Base-by-base conservation (phyloP, 495 filamentous ascomycete species). In the Annulohypoxylon nitens region DNA sequence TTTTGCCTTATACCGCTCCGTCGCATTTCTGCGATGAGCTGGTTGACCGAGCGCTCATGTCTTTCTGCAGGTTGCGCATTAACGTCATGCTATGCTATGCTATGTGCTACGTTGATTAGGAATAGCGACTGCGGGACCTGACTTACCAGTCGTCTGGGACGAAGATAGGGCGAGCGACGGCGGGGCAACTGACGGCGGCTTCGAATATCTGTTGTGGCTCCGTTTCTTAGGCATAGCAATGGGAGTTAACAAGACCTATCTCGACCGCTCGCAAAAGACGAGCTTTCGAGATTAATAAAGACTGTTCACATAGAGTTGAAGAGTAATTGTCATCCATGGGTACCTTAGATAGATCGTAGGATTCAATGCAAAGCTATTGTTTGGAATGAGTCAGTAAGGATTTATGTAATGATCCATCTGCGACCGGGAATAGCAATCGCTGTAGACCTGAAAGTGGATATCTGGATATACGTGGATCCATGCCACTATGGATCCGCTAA, bases 201-300 rank as follows among this genome's bases (percentile, higher is more conserved):
- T 88, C 50, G 85, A 85, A 62, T 83, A 87, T 71, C 71, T 77
- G 55, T 70, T 64, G 25, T 82, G 77, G 54, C 82, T 79, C 81
- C 85, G 79, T 82, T 87, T 88, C 81, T 88, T 88, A 76, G 86
- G 85, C 86, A 88, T 88, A 73, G 71, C 75, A 75, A 62, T 72
- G 51, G 69, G 66, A 37, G 59, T 48, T 57, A 18, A 47, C 20
- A 36, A 3, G 39, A 39, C 39, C 37, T 64, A 69, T 73, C 67
- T 69, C 50, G 47, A 62, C 61, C 70, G 62, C 30, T 66, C 70
- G 72, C 67, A 67, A 71, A 64, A 64, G 50, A 36, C 45, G 33
- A 50, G 41, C 58, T 57, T 45, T 43, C 60, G 47, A 30, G 30
- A 50, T 33, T 61, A 34, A 5, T 45, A 54, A 59, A 61, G 43